Percentiles rank a stretch among this genome's conserved stretches.
Conservation (phyloP, 345 rosid species). For the Mallotus nudiflorus region DNA sequence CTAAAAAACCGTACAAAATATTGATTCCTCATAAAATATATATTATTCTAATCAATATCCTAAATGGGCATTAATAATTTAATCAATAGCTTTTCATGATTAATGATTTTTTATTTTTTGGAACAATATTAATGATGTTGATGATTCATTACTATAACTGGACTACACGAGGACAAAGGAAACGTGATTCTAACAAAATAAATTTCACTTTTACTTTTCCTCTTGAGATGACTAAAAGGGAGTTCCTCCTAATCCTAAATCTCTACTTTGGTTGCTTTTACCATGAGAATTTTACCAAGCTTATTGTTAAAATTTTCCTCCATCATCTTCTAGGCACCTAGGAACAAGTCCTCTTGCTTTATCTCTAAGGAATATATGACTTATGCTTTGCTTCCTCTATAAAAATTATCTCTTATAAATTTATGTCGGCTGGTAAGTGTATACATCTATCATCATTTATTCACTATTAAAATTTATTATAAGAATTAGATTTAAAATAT, state of each 20-base stretch:
- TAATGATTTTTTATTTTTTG: too few species aligned
- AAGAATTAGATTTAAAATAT: too few species aligned
- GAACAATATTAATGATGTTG: too few species aligned
- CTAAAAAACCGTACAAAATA: too few species aligned
- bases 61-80: not conserved
- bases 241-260: not conserved
- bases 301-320: not conserved
- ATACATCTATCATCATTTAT: too few species aligned
- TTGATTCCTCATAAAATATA: too few species aligned
- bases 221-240: slow-evolving; percentile 6
- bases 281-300: not conserved
- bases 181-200: slow-evolving; percentile 6
- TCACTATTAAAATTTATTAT: too few species aligned
- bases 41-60: not conserved
- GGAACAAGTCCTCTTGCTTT: slow-evolving; percentile 2
- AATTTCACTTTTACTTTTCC: slow-evolving; percentile 9
- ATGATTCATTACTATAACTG: not conserved
- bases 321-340: not conserved
- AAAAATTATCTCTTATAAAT: too few species aligned
- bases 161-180: not conserved
- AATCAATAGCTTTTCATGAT: not conserved
- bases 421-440: too few species aligned
- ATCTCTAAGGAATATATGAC: not conserved
- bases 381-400: not conserved
- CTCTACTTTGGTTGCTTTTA: not conserved